phyloP scores from a whole-genome alignment of 1,139 yeast genomes.

The Yamadazyma friedrichii region DNA sequence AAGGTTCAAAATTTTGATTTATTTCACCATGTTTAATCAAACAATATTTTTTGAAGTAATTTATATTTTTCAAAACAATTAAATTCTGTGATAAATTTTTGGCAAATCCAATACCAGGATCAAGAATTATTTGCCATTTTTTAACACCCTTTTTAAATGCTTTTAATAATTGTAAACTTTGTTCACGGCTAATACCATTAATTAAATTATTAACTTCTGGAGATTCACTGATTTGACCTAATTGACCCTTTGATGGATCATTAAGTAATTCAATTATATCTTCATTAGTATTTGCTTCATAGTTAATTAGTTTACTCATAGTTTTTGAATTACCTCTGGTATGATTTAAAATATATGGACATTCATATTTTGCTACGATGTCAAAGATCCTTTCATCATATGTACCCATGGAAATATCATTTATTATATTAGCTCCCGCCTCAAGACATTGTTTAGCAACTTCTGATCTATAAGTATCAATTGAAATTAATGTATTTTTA shows the following conservation, averaged over 20 bases:
- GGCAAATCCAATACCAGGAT: conserved; percentile 96
- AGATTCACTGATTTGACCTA: conserved; percentile 10
- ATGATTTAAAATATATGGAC: conserved; percentile 82
- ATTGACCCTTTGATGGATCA: conserved; percentile 32
- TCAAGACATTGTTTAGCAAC: conserved; percentile 71
- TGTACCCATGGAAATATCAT: conserved; percentile 85
- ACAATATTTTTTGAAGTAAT: conserved; percentile 54
- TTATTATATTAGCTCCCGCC: conserved; percentile 88
- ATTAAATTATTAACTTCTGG: conserved; percentile 35
- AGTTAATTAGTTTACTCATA: conserved; percentile 63
- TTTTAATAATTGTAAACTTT: conserved; percentile 51
- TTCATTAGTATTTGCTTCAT: conserved; percentile 43
- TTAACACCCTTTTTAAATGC: conserved; percentile 66
- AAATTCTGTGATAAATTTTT: conserved; percentile 70
- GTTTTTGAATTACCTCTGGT: conserved; percentile 79
- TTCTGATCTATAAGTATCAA: conserved; percentile 77
- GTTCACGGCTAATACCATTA: conserved; percentile 61
- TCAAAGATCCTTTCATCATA: conserved; percentile 63
- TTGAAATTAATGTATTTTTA: conserved; percentile 55
- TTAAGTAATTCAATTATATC: conserved; percentile 34
- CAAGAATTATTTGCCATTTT: conserved; percentile 89
- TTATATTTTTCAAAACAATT: conserved; percentile 57
- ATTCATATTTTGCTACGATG: conserved; percentile 65
- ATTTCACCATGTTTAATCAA: conserved; percentile 14
- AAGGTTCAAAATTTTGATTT: conserved; percentile 22